These are phyloP conservation scores for Epicoccum nigrum DNA, from an alignment of 2,329 filamentous ascomycete genomes.

Conservation along the genomic window DNA sequence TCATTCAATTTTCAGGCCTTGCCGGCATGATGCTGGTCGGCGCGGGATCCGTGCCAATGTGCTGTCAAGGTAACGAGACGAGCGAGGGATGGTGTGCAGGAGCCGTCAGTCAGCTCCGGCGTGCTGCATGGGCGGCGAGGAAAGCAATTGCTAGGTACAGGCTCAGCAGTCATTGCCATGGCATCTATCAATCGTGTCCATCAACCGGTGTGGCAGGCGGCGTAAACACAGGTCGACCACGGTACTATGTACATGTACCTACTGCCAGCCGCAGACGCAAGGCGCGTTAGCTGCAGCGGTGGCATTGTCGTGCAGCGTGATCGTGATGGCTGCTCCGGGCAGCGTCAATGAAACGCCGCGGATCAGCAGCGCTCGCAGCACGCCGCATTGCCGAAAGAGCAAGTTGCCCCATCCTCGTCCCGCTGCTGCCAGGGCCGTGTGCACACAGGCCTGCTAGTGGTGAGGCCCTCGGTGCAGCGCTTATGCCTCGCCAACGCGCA, in stretches of 20 bases:
- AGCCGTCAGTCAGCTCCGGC: constrained; percentile 14
- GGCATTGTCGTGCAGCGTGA: constrained; percentile 17
- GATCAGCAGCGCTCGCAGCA: constrained; percentile 32
- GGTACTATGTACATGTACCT: too few relatives aligned
- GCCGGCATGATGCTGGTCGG: constrained; percentile 33
- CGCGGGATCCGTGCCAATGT: constrained; percentile 28
- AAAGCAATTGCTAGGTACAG: constrained; percentile 9
- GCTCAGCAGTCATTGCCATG: constrained; percentile 1
- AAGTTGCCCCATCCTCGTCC: constrained; percentile 30
- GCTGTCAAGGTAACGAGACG: constrained; percentile 33
- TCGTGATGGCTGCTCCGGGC: constrained; percentile 17
- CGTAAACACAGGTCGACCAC: constrained; percentile 26
- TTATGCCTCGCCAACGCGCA: constrained; percentile 29
- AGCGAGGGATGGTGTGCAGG: constrained; percentile 21
- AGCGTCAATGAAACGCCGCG: constrained; percentile 26
- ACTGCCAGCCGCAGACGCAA: constrained; percentile 14
- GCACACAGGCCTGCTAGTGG: constrained; percentile 32
- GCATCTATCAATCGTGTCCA: background rate
- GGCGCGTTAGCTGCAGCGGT: constrained; percentile 20
- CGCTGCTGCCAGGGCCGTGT: constrained; percentile 32
- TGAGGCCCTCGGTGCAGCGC: constrained; percentile 36
- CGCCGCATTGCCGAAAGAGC: constrained; percentile 25
- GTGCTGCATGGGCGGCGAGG: constrained; percentile 19
- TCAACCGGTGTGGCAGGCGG: constrained; percentile 10
- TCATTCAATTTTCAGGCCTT: constrained; percentile 28